Percentiles rank a stretch among this genome's conserved stretches.
Evolutionary conservation across 2,329 filamentous ascomycete genomes (phyloP).

Genomic region (Aspergillus luchuensis): DNA sequence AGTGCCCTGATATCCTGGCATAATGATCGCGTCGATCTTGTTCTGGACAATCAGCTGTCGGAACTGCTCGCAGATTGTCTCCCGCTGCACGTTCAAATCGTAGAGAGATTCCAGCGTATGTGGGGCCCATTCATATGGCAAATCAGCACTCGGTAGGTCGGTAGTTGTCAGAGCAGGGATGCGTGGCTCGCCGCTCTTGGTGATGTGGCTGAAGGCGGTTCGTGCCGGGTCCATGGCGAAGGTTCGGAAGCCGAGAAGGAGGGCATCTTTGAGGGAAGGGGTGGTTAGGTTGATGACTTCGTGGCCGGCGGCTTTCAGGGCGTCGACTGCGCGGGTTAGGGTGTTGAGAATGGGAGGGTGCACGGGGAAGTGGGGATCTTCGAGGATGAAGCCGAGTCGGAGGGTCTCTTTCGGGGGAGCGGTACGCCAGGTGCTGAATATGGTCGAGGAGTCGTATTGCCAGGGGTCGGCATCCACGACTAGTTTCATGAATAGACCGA

Average conservation of each 20-base stretch:
- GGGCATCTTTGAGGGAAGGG: background rate
- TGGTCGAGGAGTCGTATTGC: slow-evolving; percentile 13
- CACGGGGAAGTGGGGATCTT: slow-evolving; percentile 6
- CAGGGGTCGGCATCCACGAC: slow-evolving; percentile 10
- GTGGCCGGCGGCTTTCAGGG: slow-evolving; percentile 1
- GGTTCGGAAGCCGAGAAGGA: background rate
- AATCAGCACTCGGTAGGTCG: background rate
- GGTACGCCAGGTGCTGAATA: slow-evolving; percentile 1
- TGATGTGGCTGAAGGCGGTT: background rate
- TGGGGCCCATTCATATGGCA: background rate
- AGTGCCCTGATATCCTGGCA: background rate
- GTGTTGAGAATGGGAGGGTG: slow-evolving; percentile 2
- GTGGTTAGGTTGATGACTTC: background rate
- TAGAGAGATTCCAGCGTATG: background rate
- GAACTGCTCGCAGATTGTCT: background rate
- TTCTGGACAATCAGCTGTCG: background rate
- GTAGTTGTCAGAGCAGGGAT: background rate
- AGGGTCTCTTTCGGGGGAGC: background rate
- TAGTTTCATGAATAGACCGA: slow-evolving; percentile 16
- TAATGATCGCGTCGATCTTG: background rate
- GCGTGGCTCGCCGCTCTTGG: background rate
- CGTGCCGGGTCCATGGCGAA: background rate
- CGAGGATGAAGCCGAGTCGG: slow-evolving; percentile 5
- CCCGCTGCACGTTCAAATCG: background rate
- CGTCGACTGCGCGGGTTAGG: background rate